Evolutionary conservation across 2,329 filamentous ascomycete genomes (phyloP).

Genomic region (Claviceps arundinis): DNA sequence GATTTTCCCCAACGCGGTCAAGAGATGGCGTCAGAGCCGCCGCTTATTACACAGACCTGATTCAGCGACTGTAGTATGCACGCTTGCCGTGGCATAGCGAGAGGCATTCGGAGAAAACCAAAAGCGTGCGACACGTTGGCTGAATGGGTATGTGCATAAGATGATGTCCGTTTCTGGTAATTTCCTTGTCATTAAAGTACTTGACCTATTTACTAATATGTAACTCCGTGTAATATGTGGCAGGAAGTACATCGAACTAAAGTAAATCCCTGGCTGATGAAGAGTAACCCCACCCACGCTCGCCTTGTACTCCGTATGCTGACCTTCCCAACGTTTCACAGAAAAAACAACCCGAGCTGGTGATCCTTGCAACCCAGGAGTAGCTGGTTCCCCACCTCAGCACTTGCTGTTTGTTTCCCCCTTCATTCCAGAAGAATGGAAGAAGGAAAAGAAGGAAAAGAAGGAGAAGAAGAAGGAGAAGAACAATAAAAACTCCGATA

Average conservation of each 20-base stretch:
- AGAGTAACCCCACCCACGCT: not conserved
- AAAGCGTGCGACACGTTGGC: not conserved
- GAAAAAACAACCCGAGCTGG: not conserved
- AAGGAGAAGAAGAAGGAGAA: not conserved
- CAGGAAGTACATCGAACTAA: not conserved
- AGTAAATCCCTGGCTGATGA: not conserved
- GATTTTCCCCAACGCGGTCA: too few species aligned
- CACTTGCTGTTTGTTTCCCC: not conserved
- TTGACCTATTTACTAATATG: not conserved
- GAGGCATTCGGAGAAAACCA: too few species aligned
- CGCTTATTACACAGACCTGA: too few species aligned
- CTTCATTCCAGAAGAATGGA: not conserved
- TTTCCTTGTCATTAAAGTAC: not conserved
- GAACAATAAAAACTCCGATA: not conserved
- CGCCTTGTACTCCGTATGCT: not conserved
- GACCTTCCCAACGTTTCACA: not conserved
- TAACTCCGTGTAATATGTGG: not conserved
- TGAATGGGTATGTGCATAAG: too few species aligned
- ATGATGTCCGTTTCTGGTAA: not conserved
- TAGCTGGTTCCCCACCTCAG: not conserved
- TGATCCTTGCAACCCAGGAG: not conserved
- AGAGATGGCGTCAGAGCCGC: too few species aligned
- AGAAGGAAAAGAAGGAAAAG: not conserved
- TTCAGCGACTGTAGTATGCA: too few species aligned
- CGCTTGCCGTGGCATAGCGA: too few species aligned